Conservation (phyloP, 768 basidiomycete species). For the Mycena crocata region DNA sequence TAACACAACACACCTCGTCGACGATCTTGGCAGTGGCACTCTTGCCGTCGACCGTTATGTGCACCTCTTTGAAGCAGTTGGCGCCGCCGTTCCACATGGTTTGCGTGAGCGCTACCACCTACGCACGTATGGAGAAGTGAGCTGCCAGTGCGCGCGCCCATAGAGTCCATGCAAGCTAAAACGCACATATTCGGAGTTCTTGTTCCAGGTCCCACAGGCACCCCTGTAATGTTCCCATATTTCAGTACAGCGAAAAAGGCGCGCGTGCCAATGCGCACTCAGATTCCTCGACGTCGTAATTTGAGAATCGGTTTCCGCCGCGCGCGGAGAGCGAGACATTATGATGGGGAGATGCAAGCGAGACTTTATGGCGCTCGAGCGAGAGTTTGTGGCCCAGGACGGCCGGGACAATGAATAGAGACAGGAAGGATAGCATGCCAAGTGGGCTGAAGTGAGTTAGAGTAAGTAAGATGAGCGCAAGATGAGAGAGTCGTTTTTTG, state of each 20-base stretch:
- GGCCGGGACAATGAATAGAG: conserved; percentile 20
- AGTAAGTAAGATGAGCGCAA: too few relatives aligned
- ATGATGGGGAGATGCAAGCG: too few relatives aligned
- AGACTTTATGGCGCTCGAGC: background rate
- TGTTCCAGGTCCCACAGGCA: conserved; percentile 15
- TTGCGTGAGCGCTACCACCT: conserved; percentile 23
- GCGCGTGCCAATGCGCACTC: background rate
- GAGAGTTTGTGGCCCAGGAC: conserved; percentile 10
- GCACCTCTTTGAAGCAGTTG: conserved; percentile 51
- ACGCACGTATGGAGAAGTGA: background rate
- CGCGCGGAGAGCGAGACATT: background rate
- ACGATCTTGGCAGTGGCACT: conserved; percentile 45
- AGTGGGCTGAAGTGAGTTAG: background rate
- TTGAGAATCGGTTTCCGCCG: conserved; percentile 12
- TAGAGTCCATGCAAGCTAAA: too few relatives aligned
- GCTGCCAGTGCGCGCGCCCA: too few relatives aligned
- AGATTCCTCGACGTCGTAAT: conserved; percentile 10
- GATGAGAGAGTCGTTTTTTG: too few relatives aligned
- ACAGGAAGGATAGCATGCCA: conserved; percentile 25
- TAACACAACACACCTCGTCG: conserved; percentile 42
- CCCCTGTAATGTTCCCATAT: background rate
- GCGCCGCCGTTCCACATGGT: conserved; percentile 40
- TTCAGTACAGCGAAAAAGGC: background rate
- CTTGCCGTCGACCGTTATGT: conserved; percentile 46
- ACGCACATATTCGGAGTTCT: conserved; percentile 20